Evolutionary conservation across 768 basidiomycete genomes (phyloP), one percentile per base, ranked within the genome.

Genomic region (Agrocybe praecox): DNA sequence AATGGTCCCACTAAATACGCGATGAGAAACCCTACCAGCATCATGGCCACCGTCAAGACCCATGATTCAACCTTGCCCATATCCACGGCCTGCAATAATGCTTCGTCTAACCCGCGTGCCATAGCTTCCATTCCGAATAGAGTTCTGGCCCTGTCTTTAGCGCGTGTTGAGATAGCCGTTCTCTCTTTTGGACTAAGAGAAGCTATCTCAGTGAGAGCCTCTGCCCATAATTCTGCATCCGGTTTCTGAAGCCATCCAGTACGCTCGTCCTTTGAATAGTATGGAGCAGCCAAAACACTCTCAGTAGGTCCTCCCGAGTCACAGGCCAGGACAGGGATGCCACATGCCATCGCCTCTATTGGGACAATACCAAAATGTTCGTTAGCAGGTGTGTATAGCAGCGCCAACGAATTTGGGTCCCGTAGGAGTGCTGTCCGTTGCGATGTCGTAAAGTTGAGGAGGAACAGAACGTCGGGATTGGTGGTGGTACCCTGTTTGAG

Each of bases 321-420:
- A 64, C 90, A 93, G 0, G 95, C 96, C 18, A 99, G 73, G 1
- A 98, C 89, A 0, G 96, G 94, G 0, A 98, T 70, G 2, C 94
- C 93, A 46, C 91, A 95, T 8, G 86, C 82, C 94, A 98, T 98
- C 0, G 86, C 95, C 70, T 99, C 96, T 2, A 98, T 83, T 2
- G 97, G 96, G 0, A 89, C 96, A 62, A 99, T 98, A 1, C 96
- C 97, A 69, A 98, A 97, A 69, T 99, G 96, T 65, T 99, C 96
- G 70, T 96, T 96, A 8, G 83, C 76, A 0, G 96, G 97, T 0
- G 96, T 99, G 69, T 99, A 99, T 7, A 99, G 80, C 0, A 98
- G 77, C 0, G 84, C 91, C 15, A 84, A 71, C 0, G 93, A 92
- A 5, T 80, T 82, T 0, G 83, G 69, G 5, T 85, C 80, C 12